A percentile compares a stretch with the other conserved stretches of the same genome.
phyloP scores from a whole-genome alignment of 2,329 filamentous ascomycete species.

The Dendryphion nanum region DNA sequence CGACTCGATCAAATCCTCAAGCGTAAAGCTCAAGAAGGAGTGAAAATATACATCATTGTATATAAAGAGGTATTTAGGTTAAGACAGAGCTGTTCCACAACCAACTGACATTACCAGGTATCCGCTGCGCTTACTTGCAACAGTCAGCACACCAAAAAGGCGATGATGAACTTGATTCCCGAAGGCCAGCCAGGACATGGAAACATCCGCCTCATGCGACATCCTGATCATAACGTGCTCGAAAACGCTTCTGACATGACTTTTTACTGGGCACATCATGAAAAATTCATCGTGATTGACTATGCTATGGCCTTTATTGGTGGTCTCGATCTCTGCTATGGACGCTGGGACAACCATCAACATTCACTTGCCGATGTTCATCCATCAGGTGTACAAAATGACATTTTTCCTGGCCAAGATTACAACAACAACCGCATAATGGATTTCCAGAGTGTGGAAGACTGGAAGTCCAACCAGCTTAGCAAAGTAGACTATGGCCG shows the following conservation, averaged over 20 bases:
- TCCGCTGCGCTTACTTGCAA: slow-evolving; percentile 73
- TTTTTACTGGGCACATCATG: slow-evolving; percentile 97
- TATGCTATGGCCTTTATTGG: slow-evolving; percentile 90
- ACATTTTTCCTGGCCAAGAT: slow-evolving; percentile 93
- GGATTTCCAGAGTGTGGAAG: slow-evolving; percentile 87
- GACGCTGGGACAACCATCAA: slow-evolving; percentile 85
- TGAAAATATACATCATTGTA: slow-evolving; percentile 90
- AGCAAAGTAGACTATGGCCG: slow-evolving; percentile 88
- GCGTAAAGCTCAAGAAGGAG: slow-evolving; percentile 82
- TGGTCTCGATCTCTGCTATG: slow-evolving; percentile 92
- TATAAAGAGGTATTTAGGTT: slow-evolving; percentile 74
- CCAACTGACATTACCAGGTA: slow-evolving; percentile 18
- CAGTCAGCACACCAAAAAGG: slow-evolving; percentile 87
- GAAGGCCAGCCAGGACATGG: slow-evolving; percentile 77
- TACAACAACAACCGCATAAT: slow-evolving; percentile 97
- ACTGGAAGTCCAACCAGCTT: slow-evolving; percentile 92
- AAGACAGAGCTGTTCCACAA: not conserved
- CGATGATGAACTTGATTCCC: slow-evolving; percentile 76
- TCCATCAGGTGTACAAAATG: slow-evolving; percentile 74
- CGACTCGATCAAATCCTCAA: slow-evolving; percentile 85
- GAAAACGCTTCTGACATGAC: slow-evolving; percentile 96
- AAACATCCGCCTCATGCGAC: slow-evolving; percentile 85
- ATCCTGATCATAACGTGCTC: slow-evolving; percentile 92
- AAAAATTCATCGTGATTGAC: slow-evolving; percentile 96
- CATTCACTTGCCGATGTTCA: slow-evolving; percentile 86